phyloP scores from a whole-genome alignment of 2,329 filamentous ascomycete genomes.

The Exophiala aquamarina region DNA sequence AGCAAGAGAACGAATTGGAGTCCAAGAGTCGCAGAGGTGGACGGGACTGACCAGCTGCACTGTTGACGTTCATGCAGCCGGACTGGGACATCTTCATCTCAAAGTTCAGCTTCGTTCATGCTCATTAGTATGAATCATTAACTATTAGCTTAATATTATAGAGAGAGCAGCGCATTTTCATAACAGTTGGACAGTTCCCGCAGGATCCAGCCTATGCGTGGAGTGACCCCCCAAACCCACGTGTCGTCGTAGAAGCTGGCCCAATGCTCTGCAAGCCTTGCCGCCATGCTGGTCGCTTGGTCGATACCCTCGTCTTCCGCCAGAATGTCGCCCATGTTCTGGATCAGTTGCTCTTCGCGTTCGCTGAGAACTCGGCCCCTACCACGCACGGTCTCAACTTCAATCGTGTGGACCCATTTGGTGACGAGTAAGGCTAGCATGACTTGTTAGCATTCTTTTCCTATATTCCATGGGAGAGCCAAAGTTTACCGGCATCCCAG shows the following conservation, averaged over 20 bases:
- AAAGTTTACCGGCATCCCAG: slow-evolving; percentile 33
- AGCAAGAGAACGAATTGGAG: too few relatives aligned
- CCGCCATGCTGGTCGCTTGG: slow-evolving; percentile 28
- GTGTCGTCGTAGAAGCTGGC: slow-evolving; percentile 33
- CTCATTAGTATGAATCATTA: background rate
- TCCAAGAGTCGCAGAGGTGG: too few relatives aligned
- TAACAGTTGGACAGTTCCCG: slow-evolving; percentile 24
- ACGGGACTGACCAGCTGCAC: too few relatives aligned
- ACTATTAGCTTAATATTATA: slow-evolving; percentile 1
- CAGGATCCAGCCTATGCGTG: slow-evolving; percentile 27
- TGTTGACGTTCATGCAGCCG: too few relatives aligned
- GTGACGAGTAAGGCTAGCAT: slow-evolving; percentile 31
- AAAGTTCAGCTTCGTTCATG: too few relatives aligned
- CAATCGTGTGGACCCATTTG: slow-evolving; percentile 35
- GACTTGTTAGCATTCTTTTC: slow-evolving; percentile 2
- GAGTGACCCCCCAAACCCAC: slow-evolving; percentile 31
- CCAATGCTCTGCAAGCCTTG: slow-evolving; percentile 31
- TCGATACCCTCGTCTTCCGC: slow-evolving; percentile 27
- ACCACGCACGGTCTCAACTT: slow-evolving; percentile 22
- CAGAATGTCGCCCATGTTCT: slow-evolving; percentile 28
- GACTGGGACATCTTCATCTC: too few relatives aligned
- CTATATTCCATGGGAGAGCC: background rate
- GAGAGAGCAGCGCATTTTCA: slow-evolving; percentile 14
- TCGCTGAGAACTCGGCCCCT: slow-evolving; percentile 17
- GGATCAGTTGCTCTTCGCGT: slow-evolving; percentile 30